Evolutionary conservation across 83 land plant species (phyloP), one percentile per base, ranked within the genome.

Genomic region (Larix sibirica): DNA sequence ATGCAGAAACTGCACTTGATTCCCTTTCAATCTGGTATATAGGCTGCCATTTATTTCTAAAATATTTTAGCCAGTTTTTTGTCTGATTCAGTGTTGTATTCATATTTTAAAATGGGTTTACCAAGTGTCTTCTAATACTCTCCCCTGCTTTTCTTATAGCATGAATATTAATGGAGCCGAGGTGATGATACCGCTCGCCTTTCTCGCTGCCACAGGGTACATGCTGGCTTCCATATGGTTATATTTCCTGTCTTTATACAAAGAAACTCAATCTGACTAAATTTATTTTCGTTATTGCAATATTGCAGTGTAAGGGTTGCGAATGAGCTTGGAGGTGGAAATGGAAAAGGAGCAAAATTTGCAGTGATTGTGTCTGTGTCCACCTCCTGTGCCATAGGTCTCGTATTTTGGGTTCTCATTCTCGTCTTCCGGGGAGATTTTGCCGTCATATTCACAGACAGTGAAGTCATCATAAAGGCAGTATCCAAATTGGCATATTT

Each of bases 161-260:
- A 92, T 90, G 92, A 88, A 75, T 17, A 88, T 92, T 40, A 86
- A 90, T 61, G 94, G 91, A 4, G 85, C 87, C 87, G 94, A 90
- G 79, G 38, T 88, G 81, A 92, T 92, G 94, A 92, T 92, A 82
- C 91, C 94, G 1, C 31, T 92, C 0, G 90, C 80, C 5, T 90
- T 92, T 83, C 89, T 90, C 60, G 94, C 91, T 71, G 94, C 82
- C 16, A 81, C 88, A 44, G 92, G 94, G 94, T 92, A 87, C 21
- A 79, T 28, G 40, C 20, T 20, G 12, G 21, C 13, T 13, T 70
- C 47, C 47, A 38, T 36, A 38, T 14, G 17, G 17, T 4, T 73
- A 44, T 9, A 73, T 9, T 50, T 50, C 56, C 56, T 50, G 13
- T 33, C 58, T 47, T 33, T 18, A n/a, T 24, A 21, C 10, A 17